Percentiles rank a stretch among this genome's conserved stretches.
Conservation (phyloP, 371 early-diverging fungal species). For the Ordospora pajunii region DNA sequence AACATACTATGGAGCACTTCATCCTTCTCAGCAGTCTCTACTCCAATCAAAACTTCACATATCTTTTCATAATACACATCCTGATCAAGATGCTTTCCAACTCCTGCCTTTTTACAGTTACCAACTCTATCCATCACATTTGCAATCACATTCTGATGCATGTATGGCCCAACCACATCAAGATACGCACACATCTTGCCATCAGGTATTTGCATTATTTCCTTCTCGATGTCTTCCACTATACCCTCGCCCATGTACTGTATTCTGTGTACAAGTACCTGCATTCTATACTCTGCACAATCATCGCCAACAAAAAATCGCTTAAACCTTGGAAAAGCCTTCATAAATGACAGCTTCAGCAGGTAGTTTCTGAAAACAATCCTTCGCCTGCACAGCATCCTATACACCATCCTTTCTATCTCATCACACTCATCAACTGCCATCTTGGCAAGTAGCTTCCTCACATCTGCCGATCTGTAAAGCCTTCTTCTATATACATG, state of each 20-base stretch:
- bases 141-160: neutral
- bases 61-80: neutral
- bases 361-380: neutral
- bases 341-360: neutral
- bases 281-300: neutral
- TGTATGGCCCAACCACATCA: neutral
- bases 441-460: neutral
- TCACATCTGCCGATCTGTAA: neutral
- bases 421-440: neutral
- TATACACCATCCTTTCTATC: neutral
- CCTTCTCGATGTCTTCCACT: neutral
- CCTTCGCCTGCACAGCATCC: neutral
- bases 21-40: neutral
- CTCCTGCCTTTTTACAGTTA: neutral
- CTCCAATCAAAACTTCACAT: neutral
- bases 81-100: neutral
- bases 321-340: neutral
- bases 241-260: neutral
- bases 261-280: neutral
- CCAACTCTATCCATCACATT: neutral
- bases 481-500: neutral
- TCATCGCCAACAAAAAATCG: neutral
- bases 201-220: neutral
- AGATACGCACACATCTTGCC: neutral
- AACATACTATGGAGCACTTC: neutral